These are phyloP conservation scores for Dipteronia dyeriana DNA, from an alignment of 345 rosid species.

Conservation along the genomic window DNA sequence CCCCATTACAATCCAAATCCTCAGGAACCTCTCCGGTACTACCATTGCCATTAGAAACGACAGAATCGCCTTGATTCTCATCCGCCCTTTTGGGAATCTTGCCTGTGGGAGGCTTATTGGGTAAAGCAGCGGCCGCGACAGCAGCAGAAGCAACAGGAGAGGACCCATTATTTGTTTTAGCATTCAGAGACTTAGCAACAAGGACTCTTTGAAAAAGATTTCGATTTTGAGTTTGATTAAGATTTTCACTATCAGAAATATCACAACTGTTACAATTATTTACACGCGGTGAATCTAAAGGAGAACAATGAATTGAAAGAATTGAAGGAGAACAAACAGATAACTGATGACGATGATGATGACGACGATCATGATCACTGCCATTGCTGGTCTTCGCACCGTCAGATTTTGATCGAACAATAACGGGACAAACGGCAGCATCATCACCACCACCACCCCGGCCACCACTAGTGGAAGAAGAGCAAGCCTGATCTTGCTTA, in stretches of 20 bases:
- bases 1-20: constrained; percentile 35
- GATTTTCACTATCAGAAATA: constrained; percentile 13
- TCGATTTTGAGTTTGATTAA: constrained; percentile 18
- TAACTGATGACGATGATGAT: constrained; percentile 38
- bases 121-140: constrained; percentile 27
- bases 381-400: constrained; percentile 26
- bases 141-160: constrained; percentile 20
- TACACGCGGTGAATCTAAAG: constrained; percentile 29
- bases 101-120: constrained; percentile 37
- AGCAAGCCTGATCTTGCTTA: constrained; percentile 24
- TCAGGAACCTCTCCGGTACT: constrained; percentile 26
- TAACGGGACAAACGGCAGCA: not conserved
- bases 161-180: constrained; percentile 29
- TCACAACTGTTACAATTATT: constrained; percentile 31
- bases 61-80: constrained; percentile 29
- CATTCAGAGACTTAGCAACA: constrained; percentile 26
- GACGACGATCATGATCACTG: constrained; percentile 25
- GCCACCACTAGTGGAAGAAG: constrained; percentile 19
- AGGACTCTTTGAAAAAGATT: constrained; percentile 7
- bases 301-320: constrained; percentile 34
- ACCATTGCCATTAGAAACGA: constrained; percentile 14
- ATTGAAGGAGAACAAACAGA: constrained; percentile 39
- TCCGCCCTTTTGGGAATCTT: constrained; percentile 30
- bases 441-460: constrained; percentile 17
- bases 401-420: constrained; percentile 60